A percentile compares a stretch with the other conserved stretches of the same genome.
These are phyloP conservation scores for Byssoonygena ceratinophila DNA, from an alignment of 2,329 filamentous ascomycete species.

Conservation along the genomic window DNA sequence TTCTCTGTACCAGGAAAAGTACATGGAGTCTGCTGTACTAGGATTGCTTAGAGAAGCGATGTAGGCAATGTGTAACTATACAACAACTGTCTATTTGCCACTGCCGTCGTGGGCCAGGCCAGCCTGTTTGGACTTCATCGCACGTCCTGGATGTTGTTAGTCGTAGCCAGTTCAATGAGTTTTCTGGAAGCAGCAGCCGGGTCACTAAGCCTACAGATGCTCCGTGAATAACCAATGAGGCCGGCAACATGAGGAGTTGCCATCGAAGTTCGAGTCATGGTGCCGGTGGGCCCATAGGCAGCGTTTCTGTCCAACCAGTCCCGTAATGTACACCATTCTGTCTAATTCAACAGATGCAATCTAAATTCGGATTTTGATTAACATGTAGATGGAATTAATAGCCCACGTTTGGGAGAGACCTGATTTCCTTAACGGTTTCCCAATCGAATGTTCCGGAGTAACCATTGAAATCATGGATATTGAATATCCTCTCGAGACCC, in stretches of 20 bases:
- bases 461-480: slow-evolving; percentile 61
- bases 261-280: slow-evolving; percentile 99
- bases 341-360: slow-evolving; percentile 95
- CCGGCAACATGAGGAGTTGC: slow-evolving; percentile 93
- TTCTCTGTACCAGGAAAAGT: too few species aligned
- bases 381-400: neutral
- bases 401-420: slow-evolving; percentile 93
- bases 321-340: slow-evolving; percentile 72
- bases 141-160: neutral
- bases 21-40: neutral
- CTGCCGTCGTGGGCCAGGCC: slow-evolving; percentile 7
- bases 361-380: slow-evolving; percentile 39
- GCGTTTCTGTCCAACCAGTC: slow-evolving; percentile 62
- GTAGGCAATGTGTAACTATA: neutral
- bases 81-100: neutral
- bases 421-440: slow-evolving; percentile 81
- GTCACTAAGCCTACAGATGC: neutral
- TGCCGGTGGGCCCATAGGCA: slow-evolving; percentile 98
- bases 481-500: slow-evolving; percentile 59
- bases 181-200: slow-evolving; percentile 1
- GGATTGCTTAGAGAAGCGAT: neutral
- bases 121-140: slow-evolving; percentile 1
- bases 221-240: slow-evolving; percentile 66
- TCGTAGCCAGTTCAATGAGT: neutral
- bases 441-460: slow-evolving; percentile 97